Evolutionary conservation across 768 basidiomycete species (phyloP).

Genomic region (Suillus bovinus): DNA sequence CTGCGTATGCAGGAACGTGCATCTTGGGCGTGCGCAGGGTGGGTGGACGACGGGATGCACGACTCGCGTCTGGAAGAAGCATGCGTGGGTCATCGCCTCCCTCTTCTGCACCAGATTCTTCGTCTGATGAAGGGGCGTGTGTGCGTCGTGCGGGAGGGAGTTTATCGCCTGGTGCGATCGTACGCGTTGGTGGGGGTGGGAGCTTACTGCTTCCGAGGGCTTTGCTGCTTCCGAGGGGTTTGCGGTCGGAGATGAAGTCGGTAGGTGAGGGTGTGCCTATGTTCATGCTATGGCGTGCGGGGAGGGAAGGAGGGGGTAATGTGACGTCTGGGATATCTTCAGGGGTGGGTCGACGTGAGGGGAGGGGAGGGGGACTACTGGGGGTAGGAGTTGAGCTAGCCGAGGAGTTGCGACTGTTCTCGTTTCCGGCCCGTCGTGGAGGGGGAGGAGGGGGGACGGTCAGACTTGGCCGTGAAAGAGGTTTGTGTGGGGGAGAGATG

Average conservation of each 20-base stretch:
- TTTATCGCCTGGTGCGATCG: slow-evolving; percentile 66
- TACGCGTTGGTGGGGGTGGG: slow-evolving; percentile 76
- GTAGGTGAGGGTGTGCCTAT: slow-evolving; percentile 1
- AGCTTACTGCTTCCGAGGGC: slow-evolving; percentile 37
- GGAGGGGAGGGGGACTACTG: slow-evolving; percentile 40
- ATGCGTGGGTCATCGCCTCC: slow-evolving; percentile 46
- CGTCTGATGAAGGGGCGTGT: slow-evolving; percentile 41
- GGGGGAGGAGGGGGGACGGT: slow-evolving; percentile 24
- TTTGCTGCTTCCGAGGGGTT: slow-evolving; percentile 29
- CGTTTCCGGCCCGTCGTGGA: slow-evolving; percentile 14
- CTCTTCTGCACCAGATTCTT: slow-evolving; percentile 58
- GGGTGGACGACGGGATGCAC: slow-evolving; percentile 59
- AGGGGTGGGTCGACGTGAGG: slow-evolving; percentile 30
- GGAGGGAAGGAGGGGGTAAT: slow-evolving; percentile 30
- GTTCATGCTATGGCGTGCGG: slow-evolving; percentile 40
- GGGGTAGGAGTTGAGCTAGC: slow-evolving; percentile 18
- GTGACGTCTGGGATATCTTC: slow-evolving; percentile 11
- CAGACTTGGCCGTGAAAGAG: slow-evolving; percentile 22
- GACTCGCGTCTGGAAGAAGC: slow-evolving; percentile 65
- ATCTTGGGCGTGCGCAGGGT: slow-evolving; percentile 48
- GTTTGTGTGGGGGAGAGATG: slow-evolving; percentile 16
- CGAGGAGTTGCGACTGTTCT: slow-evolving; percentile 1
- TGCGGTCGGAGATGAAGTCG: slow-evolving; percentile 22
- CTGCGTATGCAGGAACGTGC: slow-evolving; percentile 52
- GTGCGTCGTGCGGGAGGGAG: slow-evolving; percentile 62